Percentiles rank a stretch among this genome's conserved stretches.
Evolutionary conservation across 768 basidiomycete genomes (phyloP).

Genomic region (Galerina sulciceps): DNA sequence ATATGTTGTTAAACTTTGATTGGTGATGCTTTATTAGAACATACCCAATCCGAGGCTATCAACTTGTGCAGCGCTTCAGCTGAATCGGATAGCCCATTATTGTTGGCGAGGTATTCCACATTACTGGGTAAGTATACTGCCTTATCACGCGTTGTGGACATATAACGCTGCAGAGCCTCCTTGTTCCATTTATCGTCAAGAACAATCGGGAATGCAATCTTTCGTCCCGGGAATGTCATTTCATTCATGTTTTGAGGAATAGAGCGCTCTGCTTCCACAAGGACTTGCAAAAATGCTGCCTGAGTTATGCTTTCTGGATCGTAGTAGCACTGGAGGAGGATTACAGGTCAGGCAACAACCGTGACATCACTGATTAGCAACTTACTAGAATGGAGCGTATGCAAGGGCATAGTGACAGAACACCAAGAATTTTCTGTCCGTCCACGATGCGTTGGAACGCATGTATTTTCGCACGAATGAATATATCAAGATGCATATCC

Average conservation of each 20-base stretch:
- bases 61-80: conserved; percentile 50
- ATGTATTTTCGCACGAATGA: conserved; percentile 61
- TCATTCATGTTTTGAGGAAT: conserved; percentile 44
- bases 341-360: neutral
- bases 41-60: conserved; percentile 54
- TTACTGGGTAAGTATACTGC: conserved; percentile 75
- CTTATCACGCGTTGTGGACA: conserved; percentile 53
- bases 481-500: conserved; percentile 52
- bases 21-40: neutral
- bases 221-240: conserved; percentile 52
- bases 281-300: conserved; percentile 39
- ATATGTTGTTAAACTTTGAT: neutral
- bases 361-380: neutral
- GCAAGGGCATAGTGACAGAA: conserved; percentile 51
- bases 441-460: conserved; percentile 49
- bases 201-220: conserved; percentile 63
- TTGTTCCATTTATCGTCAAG: conserved; percentile 63
- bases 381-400: conserved; percentile 64
- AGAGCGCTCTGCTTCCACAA: conserved; percentile 40
- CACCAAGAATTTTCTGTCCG: conserved; percentile 32
- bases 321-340: conserved; percentile 47
- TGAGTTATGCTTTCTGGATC: conserved; percentile 49
- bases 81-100: conserved; percentile 56
- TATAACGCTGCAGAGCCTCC: conserved; percentile 62
- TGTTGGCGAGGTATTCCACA: conserved; percentile 65